Evolutionary conservation across 2,329 filamentous ascomycete genomes (phyloP).

Genomic region (Didymella segeticola): DNA sequence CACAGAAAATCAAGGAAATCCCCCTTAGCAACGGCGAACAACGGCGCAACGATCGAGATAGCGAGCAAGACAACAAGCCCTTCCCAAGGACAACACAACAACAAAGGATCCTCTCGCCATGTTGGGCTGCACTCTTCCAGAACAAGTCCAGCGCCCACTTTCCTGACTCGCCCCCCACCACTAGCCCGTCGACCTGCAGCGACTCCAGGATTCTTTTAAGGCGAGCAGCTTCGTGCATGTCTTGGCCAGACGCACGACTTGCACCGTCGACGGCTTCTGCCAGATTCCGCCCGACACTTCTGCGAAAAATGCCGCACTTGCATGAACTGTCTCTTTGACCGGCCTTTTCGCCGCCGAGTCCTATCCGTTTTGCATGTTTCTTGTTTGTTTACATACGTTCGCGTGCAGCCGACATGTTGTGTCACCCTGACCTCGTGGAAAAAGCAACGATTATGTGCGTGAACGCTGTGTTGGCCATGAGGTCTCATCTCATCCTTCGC

Average conservation of each 20-base stretch:
- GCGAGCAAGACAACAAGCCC: constrained; percentile 1
- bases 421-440: neutral
- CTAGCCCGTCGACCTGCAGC: constrained; percentile 10
- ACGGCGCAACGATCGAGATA: constrained; percentile 1
- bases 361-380: neutral
- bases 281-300: constrained; percentile 14
- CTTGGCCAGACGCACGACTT: constrained; percentile 19
- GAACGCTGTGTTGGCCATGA: neutral
- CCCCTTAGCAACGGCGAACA: constrained; percentile 7
- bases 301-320: constrained; percentile 42
- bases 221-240: constrained; percentile 19
- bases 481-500: constrained; percentile 12
- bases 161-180: constrained; percentile 14
- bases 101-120: constrained; percentile 7
- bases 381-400: constrained; percentile 1
- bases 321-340: constrained; percentile 21
- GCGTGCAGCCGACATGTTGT: neutral
- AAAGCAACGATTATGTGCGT: neutral
- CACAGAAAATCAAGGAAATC: constrained; percentile 8
- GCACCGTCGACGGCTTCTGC: constrained; percentile 14
- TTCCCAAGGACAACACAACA: constrained; percentile 7
- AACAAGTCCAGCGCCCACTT: constrained; percentile 20
- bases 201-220: constrained; percentile 9
- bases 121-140: constrained; percentile 22
- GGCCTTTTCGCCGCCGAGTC: neutral